Evolutionary conservation across 1,139 yeast species (phyloP), one percentile per base, ranked within the genome.

Genomic region (Sugiyamaella pinicola): DNA sequence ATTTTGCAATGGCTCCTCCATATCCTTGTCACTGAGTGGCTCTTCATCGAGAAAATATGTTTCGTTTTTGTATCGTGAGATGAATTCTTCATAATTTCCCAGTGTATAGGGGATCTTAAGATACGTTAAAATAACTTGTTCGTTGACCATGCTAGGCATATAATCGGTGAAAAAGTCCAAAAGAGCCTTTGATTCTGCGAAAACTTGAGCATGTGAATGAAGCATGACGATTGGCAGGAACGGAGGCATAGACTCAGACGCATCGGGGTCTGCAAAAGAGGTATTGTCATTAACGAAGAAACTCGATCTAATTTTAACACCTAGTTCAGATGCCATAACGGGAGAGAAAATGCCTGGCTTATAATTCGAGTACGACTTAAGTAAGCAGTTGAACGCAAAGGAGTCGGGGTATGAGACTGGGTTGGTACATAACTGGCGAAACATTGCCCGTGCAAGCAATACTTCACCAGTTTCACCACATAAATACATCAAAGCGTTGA

Each of bases 381-480:
- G 58, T 45, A 71, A 58, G 47, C 66, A 66, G 57, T 61, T 67
- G 53, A 64, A 58, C 19, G 63, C 62, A 42, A 61, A 65, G 17
- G 60, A 60, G 52, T 66, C 70, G 12, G 71, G 69, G 59, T 64
- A 67, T 49, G 67, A 56, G 13, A 60, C 58, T 2, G 70, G 64
- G 34, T 75, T 70, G 46, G 74, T 71, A 54, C 79, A 75, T 56
- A 85, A 74, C 60, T 80, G 82, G 49, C 75, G 72, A 66, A 83
- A 85, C 41, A 91, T 69, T 0, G 93, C 89, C 60, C 99, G 76
- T 0, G 90, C 76, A 52, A 90, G 74, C 6, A 83, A 75, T 24
- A 87, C 70, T 67, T 93, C 97, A 0, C 96, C 95, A 60, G 91
- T 91, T 54, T 76, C 77, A 0, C 91, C 85, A 9, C 95, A 81